These are phyloP conservation scores for Graphiopsis chlorocephala DNA, from an alignment of 2,329 filamentous ascomycete species.

Conservation along the genomic window DNA sequence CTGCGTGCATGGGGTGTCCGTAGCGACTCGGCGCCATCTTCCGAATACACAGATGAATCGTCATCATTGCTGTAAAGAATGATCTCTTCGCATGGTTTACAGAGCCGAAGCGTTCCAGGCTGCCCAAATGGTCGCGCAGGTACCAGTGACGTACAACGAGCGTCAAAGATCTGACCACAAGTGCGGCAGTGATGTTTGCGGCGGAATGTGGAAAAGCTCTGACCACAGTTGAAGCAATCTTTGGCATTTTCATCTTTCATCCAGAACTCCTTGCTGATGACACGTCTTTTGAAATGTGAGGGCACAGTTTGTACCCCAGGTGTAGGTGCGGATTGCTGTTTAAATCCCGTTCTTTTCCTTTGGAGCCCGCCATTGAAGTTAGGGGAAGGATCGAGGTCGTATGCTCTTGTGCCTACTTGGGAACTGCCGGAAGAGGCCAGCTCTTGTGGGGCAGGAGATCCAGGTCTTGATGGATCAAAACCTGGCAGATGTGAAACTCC, in stretches of 20 bases:
- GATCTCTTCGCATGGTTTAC: slow-evolving; percentile 86
- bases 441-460: slow-evolving; percentile 33
- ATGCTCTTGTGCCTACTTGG: slow-evolving; percentile 14
- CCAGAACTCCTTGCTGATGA: slow-evolving; percentile 95
- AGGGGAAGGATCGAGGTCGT: slow-evolving; percentile 23
- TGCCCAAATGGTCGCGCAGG: slow-evolving; percentile 85
- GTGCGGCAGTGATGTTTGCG: slow-evolving; percentile 94
- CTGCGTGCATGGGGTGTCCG: slow-evolving; percentile 24
- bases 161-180: slow-evolving; percentile 98
- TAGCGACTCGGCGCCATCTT: slow-evolving; percentile 54
- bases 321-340: slow-evolving; percentile 24
- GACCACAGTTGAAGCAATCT: slow-evolving; percentile 90
- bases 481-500: slow-evolving; percentile 49
- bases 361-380: slow-evolving; percentile 31
- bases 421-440: slow-evolving; percentile 27
- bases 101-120: slow-evolving; percentile 78
- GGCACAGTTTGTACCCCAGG: slow-evolving; percentile 32
- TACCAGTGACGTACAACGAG: slow-evolving; percentile 91
- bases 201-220: slow-evolving; percentile 87
- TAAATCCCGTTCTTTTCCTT: slow-evolving; percentile 25
- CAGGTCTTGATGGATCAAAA: slow-evolving; percentile 45
- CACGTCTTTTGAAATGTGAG: slow-evolving; percentile 73
- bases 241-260: slow-evolving; percentile 99
- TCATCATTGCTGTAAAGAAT: slow-evolving; percentile 88
- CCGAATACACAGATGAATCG: slow-evolving; percentile 86